Evolutionary conservation across 2,329 filamentous ascomycete species (phyloP), one percentile per base, ranked within the genome.

Genomic region (Kalmusia sp.): DNA sequence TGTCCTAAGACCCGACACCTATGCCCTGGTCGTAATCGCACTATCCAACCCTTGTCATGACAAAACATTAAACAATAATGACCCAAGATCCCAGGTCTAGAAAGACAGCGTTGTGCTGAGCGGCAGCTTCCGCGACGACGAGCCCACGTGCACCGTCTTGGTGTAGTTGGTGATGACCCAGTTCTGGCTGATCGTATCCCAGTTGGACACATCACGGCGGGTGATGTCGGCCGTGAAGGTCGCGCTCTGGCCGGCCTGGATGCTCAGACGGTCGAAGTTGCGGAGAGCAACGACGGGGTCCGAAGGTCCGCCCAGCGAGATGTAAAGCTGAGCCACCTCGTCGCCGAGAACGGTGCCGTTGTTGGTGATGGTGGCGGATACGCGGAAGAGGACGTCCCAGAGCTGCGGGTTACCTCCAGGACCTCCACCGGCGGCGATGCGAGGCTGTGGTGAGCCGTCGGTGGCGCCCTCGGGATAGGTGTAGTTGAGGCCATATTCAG

Each of bases 151-250:
- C 34, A 86, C 80, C 52, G 77, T 86, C 79, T 87, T 87, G 47
- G 79, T 74, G 61, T 84, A 79, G 19, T 77, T 64, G 25, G 77
- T 79, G 49, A 87, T 79, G 39, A 92, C 84, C 93, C 93, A 98
- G 79, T 97, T 88, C 80, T 97, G 93, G n/a, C 77, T 72, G 1
- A 69, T 80, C 1, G 84, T 79, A 62, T 96, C 91, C 93, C 93
- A 97, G 78, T 92, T 95, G 71, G 88, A 92, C 51, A 97, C 63
- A 68, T 97, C 93, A 51, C 92, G 86, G 33, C 93, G 84, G 5
- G 87, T 92, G 50, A 97, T 75, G 14, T 87, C 82, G 0, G 85
- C 87, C 1, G 74, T 80, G 79, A 95, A 96, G 2, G 81, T 84
- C 3, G 78, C 80, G 46, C 82, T 85, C 73, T 85, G 73, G n/a